Evolutionary conservation across 257 asterid genomes (phyloP), one percentile per base, ranked within the genome.

Genomic region (Fraxinus anomala): DNA sequence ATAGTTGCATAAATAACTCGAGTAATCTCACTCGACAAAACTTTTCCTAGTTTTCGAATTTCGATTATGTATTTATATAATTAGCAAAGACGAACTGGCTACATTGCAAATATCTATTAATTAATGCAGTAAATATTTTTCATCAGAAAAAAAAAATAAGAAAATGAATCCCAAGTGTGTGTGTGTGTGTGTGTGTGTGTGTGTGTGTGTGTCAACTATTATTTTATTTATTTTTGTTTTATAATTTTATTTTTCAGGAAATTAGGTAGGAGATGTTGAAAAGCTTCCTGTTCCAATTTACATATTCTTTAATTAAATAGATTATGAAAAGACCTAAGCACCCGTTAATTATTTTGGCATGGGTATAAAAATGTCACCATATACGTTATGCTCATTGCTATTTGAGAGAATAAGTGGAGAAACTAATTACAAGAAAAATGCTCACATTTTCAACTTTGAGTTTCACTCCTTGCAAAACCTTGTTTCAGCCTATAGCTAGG

Each of bases 401-500:
- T 56, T 56, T 56, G 66, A 56, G 66, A 56, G 26, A 19, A 56
- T 21, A 56, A 56, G 66, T 19, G 26, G 30, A 56, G 28, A 56
- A 21, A 40, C 3, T 10, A 1, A 56, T 1, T 28, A 56, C 10
- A 56, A 56, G 66, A 19, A 78, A 78, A 30, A 78, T 78, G 81
- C 23, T 33, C 6, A 36, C 9, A 3, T 56, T 33, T 36, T 8
- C 23, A 39, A 13, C 72, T 70, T 78, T 28, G 72, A 23, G 72
- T 71, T 47, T 31, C 40, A 70, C 34, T 51, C 59, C 81, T 56
- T 30, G 33, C 68, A 71, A 66, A 71, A 36, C 36, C n/a, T 28
- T 34, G 39, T 59, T 61, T 77, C 77, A 59, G 47, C 65, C 77
- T 36, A 59, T 54, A 13, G 42, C 72, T 33, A 78, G 76, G 81